Evolutionary conservation across 805 yeast species (phyloP).

Genomic region (Lipomyces sp.): DNA sequence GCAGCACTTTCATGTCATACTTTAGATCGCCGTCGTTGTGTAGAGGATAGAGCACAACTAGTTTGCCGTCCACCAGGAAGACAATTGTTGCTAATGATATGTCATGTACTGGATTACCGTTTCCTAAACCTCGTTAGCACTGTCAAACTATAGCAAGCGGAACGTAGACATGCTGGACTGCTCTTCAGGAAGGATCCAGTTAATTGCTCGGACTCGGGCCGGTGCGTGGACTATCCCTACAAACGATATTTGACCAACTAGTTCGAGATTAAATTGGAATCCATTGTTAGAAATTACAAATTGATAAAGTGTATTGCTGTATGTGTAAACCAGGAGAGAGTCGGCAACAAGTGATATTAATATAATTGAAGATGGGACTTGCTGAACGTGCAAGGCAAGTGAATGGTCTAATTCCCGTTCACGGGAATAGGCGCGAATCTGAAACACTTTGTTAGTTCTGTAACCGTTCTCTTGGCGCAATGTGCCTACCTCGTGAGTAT

Average conservation of each 20-base stretch:
- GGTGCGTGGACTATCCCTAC: slow-evolving; percentile 48
- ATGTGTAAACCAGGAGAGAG: slow-evolving; percentile 46
- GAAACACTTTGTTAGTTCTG: slow-evolving; percentile 10
- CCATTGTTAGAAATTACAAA: slow-evolving; percentile 39
- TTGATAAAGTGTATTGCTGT: slow-evolving; percentile 43
- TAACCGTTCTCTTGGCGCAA: not conserved
- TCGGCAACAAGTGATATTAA: slow-evolving; percentile 42
- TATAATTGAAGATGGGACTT: slow-evolving; percentile 44
- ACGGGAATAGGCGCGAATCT: slow-evolving; percentile 48
- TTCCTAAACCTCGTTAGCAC: slow-evolving; percentile 2
- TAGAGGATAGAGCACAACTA: slow-evolving; percentile 41
- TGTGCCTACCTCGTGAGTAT: slow-evolving; percentile 30
- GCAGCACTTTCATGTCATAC: slow-evolving; percentile 42
- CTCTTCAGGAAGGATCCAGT: slow-evolving; percentile 41
- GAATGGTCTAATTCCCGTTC: slow-evolving; percentile 45
- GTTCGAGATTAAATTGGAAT: slow-evolving; percentile 39
- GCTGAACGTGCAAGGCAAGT: slow-evolving; percentile 43
- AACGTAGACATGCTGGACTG: slow-evolving; percentile 24
- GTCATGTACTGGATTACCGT: slow-evolving; percentile 37
- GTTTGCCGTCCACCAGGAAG: slow-evolving; percentile 48
- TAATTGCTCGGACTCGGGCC: slow-evolving; percentile 47
- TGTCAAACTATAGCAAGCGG: not conserved
- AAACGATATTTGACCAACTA: slow-evolving; percentile 46
- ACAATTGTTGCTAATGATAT: slow-evolving; percentile 40
- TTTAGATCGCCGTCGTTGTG: slow-evolving; percentile 30